Evolutionary conservation across 2,329 filamentous ascomycete genomes (phyloP).

Genomic region (Diaporthe sp.): DNA sequence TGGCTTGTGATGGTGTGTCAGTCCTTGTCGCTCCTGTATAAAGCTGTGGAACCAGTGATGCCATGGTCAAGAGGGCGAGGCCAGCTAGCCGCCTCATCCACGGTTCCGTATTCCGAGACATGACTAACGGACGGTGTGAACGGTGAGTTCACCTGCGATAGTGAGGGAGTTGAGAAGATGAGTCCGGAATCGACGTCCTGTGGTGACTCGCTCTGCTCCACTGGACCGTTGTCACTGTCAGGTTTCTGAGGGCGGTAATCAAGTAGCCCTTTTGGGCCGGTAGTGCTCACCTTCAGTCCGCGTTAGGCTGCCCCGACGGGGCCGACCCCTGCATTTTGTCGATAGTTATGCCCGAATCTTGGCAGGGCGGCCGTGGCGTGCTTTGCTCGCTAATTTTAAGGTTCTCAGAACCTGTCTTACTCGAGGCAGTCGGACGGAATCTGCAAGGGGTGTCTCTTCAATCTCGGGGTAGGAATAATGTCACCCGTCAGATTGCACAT

Average conservation of each 20-base stretch:
- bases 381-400: neutral
- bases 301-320: neutral
- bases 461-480: neutral
- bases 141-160: neutral
- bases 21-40: neutral
- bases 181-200: neutral
- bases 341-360: neutral
- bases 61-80: neutral
- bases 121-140: neutral
- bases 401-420: neutral
- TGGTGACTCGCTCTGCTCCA: too few relatives aligned
- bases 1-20: neutral
- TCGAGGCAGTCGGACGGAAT: neutral
- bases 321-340: neutral
- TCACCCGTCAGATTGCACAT: neutral
- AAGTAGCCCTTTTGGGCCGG: too few relatives aligned
- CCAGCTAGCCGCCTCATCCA: neutral
- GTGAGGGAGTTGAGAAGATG: neutral
- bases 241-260: too few relatives aligned
- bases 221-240: too few relatives aligned
- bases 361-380: neutral
- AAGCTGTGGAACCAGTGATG: neutral
- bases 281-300: too few relatives aligned
- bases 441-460: neutral
- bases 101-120: neutral